Base-by-base conservation (phyloP, 805 yeast species). In the Ogataea siamensis region DNA sequence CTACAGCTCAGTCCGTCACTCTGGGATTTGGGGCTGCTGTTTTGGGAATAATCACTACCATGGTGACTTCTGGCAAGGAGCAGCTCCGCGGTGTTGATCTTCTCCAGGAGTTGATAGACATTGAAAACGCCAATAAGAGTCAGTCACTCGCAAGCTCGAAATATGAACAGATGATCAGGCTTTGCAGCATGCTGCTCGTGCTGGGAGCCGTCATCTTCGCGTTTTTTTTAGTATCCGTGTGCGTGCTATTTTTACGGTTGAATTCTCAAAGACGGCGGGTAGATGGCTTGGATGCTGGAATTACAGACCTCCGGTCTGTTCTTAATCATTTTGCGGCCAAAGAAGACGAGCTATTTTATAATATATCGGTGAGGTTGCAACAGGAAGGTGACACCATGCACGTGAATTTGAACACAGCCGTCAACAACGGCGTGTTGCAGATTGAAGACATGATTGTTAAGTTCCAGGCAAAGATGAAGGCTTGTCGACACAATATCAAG, bases 21-120 rank as follows among this genome's bases (percentile, higher is more conserved):
- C 21, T 49, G 10, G 54, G 54, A 3, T 34, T 47, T 18, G 42
- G 51, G 13, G 50, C 51, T 7, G 50, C 54, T 6, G 36, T 49
- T 5, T 27, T 49, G 8, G 51, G 51, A 7, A 29, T 49, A 19
- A n/a, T 49, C 35, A 41, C 50, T 10, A 41, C 44, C 7, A 13
- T 47, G 15, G n/a, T 49, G 9, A 45, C 39, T 7, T 33, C 34
- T 14, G 18, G 32, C 7, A 43, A 32, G 15, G 34, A 32, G 12
- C 44, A 44, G 7, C 20, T 24, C 6, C 33, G 28, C 10, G 39
- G 37, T 12, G 7, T 48, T 17, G 43, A 48, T 20, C 21, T 40
- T 9, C 23, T 43, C 9, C 48, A 41, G 34, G 48, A 44, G 18
- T 25, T 51, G 15, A 39, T 46, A 13, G 47, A 40, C 5, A 28